These are phyloP conservation scores for Chaetomium cochliodes DNA, from an alignment of 495 filamentous ascomycete species.

Conservation along the genomic window DNA sequence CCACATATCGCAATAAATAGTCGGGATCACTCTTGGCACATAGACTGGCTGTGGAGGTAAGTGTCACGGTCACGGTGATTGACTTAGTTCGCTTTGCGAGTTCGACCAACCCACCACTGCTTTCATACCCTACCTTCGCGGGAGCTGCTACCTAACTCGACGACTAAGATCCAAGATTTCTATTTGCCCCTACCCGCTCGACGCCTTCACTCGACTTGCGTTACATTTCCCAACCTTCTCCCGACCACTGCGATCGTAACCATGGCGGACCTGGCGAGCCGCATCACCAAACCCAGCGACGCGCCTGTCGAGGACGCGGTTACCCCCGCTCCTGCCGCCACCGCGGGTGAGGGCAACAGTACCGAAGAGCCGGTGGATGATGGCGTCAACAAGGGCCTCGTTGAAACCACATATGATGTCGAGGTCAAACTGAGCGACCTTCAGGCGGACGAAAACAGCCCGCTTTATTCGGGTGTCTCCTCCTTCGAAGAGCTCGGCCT, in stretches of 20 bases:
- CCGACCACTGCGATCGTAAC: slow-evolving; percentile 15
- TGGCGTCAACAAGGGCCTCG: slow-evolving; percentile 50
- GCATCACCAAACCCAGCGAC: slow-evolving; percentile 51
- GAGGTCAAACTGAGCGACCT: slow-evolving; percentile 88
- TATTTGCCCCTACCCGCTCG: background rate
- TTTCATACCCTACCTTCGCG: too few species aligned
- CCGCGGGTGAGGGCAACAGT: slow-evolving; percentile 29
- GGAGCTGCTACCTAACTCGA: background rate
- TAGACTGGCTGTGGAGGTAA: too few species aligned
- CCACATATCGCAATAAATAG: background rate
- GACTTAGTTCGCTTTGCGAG: too few species aligned
- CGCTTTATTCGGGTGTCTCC: slow-evolving; percentile 72
- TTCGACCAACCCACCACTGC: too few species aligned
- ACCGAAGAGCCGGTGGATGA: slow-evolving; percentile 53
- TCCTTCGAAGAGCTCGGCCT: slow-evolving; percentile 84
- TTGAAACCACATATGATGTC: slow-evolving; percentile 74
- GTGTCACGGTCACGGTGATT: too few species aligned
- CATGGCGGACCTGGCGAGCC: slow-evolving; percentile 61
- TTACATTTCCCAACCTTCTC: background rate
- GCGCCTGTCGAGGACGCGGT: slow-evolving; percentile 23
- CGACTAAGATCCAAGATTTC: background rate
- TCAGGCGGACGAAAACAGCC: slow-evolving; percentile 81
- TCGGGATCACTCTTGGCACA: background rate
- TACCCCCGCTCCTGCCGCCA: slow-evolving; percentile 22
- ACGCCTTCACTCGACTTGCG: background rate